Conservation (phyloP, 345 rosid genomes). For the Bretschneidera sinensis region DNA sequence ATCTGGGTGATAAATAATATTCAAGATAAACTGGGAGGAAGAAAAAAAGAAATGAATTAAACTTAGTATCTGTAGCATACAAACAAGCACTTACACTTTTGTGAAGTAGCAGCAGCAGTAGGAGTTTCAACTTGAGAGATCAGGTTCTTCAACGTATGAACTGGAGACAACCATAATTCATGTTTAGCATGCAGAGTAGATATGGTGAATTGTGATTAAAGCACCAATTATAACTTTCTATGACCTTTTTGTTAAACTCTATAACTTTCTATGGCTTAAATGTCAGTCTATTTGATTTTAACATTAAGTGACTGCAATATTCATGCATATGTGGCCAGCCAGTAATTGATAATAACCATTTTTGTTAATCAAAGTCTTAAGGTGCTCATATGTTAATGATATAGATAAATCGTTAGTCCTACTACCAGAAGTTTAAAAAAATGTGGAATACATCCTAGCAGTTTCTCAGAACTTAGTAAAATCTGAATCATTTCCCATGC, state of each 20-base stretch:
- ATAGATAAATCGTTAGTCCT: too few species aligned
- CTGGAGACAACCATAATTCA: constrained; percentile 36
- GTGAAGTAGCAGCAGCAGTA: constrained; percentile 43
- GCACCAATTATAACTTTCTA: background rate
- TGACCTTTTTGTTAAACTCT: background rate
- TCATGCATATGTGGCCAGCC: too few species aligned
- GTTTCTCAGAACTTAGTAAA: background rate
- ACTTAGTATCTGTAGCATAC: background rate
- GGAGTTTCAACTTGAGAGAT: constrained; percentile 84
- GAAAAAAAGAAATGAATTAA: constrained; percentile 7
- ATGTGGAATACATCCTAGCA: background rate
- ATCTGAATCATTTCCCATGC: background rate
- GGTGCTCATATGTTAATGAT: too few species aligned
- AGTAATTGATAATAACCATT: too few species aligned
- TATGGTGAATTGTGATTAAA: background rate
- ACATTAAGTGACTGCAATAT: too few species aligned
- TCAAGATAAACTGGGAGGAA: too few species aligned
- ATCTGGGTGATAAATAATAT: too few species aligned
- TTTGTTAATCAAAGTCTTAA: too few species aligned
- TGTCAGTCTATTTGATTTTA: too few species aligned
- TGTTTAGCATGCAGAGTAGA: constrained; percentile 11
- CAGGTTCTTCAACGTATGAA: constrained; percentile 76
- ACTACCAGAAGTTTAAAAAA: background rate
- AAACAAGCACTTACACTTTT: constrained; percentile 57
- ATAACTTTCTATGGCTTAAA: too few species aligned